A percentile compares a stretch with the other conserved stretches of the same genome.
These are phyloP conservation scores for Geotrichum reessii DNA, from an alignment of 1,139 yeast species.

Conservation along the genomic window DNA sequence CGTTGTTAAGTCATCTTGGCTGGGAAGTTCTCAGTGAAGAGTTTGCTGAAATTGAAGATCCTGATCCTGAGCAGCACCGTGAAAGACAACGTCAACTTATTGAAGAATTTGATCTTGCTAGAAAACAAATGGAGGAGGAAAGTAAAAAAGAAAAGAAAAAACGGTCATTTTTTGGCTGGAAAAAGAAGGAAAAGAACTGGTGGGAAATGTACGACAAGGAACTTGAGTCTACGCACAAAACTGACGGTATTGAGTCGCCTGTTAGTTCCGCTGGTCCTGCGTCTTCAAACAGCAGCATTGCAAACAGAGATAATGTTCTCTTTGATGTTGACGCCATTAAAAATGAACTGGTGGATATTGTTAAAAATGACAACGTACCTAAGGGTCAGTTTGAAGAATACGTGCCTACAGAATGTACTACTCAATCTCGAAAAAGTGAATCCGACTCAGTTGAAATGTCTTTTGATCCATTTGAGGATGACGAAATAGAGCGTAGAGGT, in stretches of 20 bases:
- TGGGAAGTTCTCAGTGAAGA: constrained; percentile 87
- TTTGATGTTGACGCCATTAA: constrained; percentile 40
- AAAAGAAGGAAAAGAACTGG: constrained; percentile 63
- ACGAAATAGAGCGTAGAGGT: constrained; percentile 12
- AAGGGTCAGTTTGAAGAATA: constrained; percentile 11
- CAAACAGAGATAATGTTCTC: constrained; percentile 20
- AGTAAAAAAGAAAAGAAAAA: constrained; percentile 36
- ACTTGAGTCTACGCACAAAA: constrained; percentile 18
- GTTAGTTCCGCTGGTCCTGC: constrained; percentile 19
- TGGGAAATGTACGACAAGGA: constrained; percentile 61
- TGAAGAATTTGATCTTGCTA: constrained; percentile 79
- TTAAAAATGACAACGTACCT: not conserved
- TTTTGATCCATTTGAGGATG: constrained; percentile 19
- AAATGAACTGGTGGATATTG: constrained; percentile 30
- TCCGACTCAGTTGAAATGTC: constrained; percentile 14
- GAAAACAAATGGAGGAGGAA: constrained; percentile 45
- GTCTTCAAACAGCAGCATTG: not conserved
- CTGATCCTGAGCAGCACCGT: constrained; percentile 83
- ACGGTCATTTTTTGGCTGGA: constrained; percentile 43
- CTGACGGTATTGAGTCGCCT: constrained; percentile 11
- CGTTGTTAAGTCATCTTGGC: constrained; percentile 57
- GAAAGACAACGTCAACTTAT: constrained; percentile 71
- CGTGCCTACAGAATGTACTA: constrained; percentile 11
- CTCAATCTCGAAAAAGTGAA: not conserved
- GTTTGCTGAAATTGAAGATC: constrained; percentile 92